These are phyloP conservation scores for Gentiana macrophylla DNA, from an alignment of 257 asterid species.

Conservation along the genomic window DNA sequence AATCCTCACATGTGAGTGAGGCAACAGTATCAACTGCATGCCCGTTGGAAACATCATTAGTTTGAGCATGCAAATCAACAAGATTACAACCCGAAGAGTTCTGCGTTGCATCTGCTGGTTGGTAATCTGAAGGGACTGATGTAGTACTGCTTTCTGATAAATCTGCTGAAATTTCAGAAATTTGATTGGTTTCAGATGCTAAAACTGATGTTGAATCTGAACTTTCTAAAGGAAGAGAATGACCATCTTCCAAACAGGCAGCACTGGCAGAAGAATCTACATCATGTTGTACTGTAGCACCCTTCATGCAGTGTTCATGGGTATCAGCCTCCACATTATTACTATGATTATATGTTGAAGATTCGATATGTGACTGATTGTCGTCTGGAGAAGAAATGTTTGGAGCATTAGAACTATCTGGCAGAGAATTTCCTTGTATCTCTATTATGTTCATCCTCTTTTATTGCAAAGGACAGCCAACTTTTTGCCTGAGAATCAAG, in stretches of 20 bases:
- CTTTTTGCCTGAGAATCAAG: no score
- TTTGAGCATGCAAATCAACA: slow-evolving; percentile 1
- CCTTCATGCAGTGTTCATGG: slow-evolving; percentile 12
- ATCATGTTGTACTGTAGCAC: slow-evolving; percentile 7
- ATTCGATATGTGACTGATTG: slow-evolving; percentile 25
- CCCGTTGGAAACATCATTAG: slow-evolving; percentile 22
- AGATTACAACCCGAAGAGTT: slow-evolving; percentile 1
- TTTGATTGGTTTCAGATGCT: slow-evolving; percentile 8
- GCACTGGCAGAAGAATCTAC: slow-evolving; percentile 3
- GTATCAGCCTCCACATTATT: slow-evolving; percentile 2
- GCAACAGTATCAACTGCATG: slow-evolving; percentile 20
- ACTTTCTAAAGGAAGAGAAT: slow-evolving; percentile 6
- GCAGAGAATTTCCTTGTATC: slow-evolving; percentile 23
- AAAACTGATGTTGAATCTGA: slow-evolving; percentile 16
- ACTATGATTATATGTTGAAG: slow-evolving; percentile 9
- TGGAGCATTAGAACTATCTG: slow-evolving; percentile 31
- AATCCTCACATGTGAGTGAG: slow-evolving; percentile 12
- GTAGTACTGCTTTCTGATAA: slow-evolving; percentile 15
- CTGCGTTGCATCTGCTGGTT: slow-evolving; percentile 11
- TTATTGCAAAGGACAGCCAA: slow-evolving; percentile 15
- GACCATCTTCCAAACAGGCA: background rate
- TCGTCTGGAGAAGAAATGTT: slow-evolving; percentile 21
- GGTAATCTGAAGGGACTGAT: slow-evolving; percentile 14
- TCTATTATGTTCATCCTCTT: slow-evolving; percentile 54
- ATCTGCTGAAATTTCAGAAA: slow-evolving; percentile 3